These are phyloP conservation scores for Volutella citrinella DNA, from an alignment of 2,329 filamentous ascomycete species.

Conservation along the genomic window DNA sequence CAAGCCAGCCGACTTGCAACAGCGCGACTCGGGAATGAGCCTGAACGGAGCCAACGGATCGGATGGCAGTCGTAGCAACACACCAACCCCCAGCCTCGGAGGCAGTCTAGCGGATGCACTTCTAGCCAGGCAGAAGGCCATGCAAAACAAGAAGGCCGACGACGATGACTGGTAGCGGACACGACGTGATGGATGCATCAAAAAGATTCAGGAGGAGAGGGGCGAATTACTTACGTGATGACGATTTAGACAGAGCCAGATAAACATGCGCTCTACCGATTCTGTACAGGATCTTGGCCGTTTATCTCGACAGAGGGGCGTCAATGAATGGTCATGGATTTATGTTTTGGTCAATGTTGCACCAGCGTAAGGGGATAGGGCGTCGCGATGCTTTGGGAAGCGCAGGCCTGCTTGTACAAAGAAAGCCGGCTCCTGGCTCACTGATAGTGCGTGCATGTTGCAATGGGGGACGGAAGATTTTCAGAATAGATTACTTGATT, in stretches of 20 bases:
- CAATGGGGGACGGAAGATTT: too few relatives aligned
- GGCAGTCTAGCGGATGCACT: conserved; percentile 78
- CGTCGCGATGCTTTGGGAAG: conserved; percentile 19
- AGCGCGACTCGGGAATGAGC: conserved; percentile 70
- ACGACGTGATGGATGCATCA: conserved; percentile 21
- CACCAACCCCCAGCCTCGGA: conserved; percentile 68
- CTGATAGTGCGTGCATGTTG: too few relatives aligned
- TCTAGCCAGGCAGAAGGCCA: conserved; percentile 70
- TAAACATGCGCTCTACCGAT: conserved; percentile 16
- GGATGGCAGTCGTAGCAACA: conserved; percentile 65
- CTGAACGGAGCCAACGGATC: conserved; percentile 54
- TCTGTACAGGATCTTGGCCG: conserved; percentile 25
- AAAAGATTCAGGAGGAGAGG: conserved; percentile 12
- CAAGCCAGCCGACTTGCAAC: conserved; percentile 67
- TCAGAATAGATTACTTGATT: too few relatives aligned
- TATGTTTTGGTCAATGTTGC: conserved; percentile 18
- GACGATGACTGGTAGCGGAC: conserved; percentile 65
- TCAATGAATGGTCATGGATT: conserved; percentile 20
- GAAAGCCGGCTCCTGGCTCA: too few relatives aligned
- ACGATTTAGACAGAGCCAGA: conserved; percentile 12
- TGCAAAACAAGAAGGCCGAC: conserved; percentile 67
- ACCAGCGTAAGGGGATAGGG: conserved; percentile 15
- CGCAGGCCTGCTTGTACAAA: too few relatives aligned
- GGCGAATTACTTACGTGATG: conserved; percentile 16
- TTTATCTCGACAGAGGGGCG: too few relatives aligned